Evolutionary conservation across 1,139 yeast genomes (phyloP).

Genomic region (Debaryomyces psychrophilus): DNA sequence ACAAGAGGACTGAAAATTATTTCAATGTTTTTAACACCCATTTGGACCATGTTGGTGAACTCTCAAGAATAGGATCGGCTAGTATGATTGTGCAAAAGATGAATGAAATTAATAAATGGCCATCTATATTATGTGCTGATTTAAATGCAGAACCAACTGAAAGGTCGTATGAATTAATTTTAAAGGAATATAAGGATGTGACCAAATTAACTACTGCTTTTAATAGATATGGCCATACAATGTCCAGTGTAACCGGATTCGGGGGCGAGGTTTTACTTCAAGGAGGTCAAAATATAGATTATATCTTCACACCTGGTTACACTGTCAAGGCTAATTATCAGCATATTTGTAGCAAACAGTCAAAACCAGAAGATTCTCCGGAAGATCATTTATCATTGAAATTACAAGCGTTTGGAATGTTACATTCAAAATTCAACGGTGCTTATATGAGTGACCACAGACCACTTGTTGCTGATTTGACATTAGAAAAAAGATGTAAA

Average conservation of each 20-base stretch:
- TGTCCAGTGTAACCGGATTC: slow-evolving; percentile 56
- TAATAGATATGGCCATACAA: slow-evolving; percentile 45
- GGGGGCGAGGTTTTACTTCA: slow-evolving; percentile 32
- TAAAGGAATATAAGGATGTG: slow-evolving; percentile 33
- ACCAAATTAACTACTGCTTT: slow-evolving; percentile 27
- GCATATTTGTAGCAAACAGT: slow-evolving; percentile 19
- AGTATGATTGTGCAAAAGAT: slow-evolving; percentile 37
- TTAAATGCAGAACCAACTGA: slow-evolving; percentile 23
- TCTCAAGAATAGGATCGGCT: slow-evolving; percentile 43
- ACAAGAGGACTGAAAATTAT: slow-evolving; percentile 27
- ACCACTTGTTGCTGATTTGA: slow-evolving; percentile 53
- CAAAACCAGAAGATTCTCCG: slow-evolving; percentile 12
- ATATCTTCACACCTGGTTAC: slow-evolving; percentile 47
- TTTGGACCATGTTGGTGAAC: slow-evolving; percentile 47
- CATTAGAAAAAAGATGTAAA: slow-evolving; percentile 18
- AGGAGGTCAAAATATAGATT: slow-evolving; percentile 51
- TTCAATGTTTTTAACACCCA: slow-evolving; percentile 51
- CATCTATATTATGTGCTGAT: slow-evolving; percentile 34
- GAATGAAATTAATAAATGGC: slow-evolving; percentile 31
- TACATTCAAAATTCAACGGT: slow-evolving; percentile 50
- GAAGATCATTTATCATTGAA: slow-evolving; percentile 22
- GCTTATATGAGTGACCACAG: slow-evolving; percentile 56
- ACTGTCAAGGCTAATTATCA: slow-evolving; percentile 27
- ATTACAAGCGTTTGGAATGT: slow-evolving; percentile 43
- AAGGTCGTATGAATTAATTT: slow-evolving; percentile 21